A percentile compares a stretch with the other conserved stretches of the same genome.
Conservation (phyloP, 345 rosid species). For the Microcos paniculata region DNA sequence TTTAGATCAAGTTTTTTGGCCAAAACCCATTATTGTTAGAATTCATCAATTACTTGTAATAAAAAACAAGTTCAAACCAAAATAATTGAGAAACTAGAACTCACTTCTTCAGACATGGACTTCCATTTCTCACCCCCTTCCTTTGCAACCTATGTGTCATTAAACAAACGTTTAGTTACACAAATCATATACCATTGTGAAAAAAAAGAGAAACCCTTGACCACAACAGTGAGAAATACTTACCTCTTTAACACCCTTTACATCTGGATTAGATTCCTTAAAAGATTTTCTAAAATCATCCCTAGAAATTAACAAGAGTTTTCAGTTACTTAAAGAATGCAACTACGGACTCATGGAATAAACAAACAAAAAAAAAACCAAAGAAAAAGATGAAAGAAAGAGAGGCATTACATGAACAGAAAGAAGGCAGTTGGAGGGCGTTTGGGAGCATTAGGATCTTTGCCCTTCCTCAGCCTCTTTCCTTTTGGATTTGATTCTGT, state of each 20-base stretch:
- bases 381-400: neutral
- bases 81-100: constrained; percentile 14
- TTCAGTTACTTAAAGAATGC: neutral
- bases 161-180: neutral
- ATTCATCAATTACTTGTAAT: neutral
- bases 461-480: constrained; percentile 46
- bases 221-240: neutral
- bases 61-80: neutral
- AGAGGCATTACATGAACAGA: constrained; percentile 55
- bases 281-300: constrained; percentile 66
- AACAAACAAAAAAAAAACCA: no score
- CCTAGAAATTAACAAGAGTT: constrained; percentile 36
- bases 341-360: neutral
- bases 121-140: constrained; percentile 86
- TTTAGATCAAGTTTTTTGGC: neutral
- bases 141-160: constrained; percentile 59
- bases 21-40: neutral
- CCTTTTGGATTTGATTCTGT: constrained; percentile 75
- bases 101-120: constrained; percentile 74
- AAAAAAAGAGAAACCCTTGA: neutral
- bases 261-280: constrained; percentile 57
- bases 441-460: constrained; percentile 52
- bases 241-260: constrained; percentile 63
- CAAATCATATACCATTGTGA: neutral
- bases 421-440: constrained; percentile 93